These are phyloP conservation scores for Phaeosphaeria sp. DNA, from an alignment of 2,329 filamentous ascomycete species.

Conservation along the genomic window DNA sequence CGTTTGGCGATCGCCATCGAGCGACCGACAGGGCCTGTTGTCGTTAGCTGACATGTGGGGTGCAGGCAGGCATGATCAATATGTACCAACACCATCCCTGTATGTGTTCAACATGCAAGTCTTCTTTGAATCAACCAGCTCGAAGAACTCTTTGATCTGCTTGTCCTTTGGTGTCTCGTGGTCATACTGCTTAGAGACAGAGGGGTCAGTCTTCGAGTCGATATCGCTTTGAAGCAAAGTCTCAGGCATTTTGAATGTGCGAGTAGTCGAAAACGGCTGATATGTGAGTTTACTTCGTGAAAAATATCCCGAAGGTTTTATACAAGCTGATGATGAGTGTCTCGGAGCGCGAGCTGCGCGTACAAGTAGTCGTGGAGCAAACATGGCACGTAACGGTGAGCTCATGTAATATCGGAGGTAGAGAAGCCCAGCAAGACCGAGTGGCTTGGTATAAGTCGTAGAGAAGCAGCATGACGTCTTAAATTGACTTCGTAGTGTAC, in stretches of 20 bases:
- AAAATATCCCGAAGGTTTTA: conserved; percentile 8
- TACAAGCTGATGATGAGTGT: background rate
- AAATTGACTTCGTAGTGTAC: conserved; percentile 11
- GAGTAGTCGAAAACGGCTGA: conserved; percentile 26
- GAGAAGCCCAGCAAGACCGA: conserved; percentile 2
- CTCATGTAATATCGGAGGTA: conserved; percentile 8
- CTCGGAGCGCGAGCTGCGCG: conserved; percentile 11
- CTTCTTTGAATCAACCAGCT: conserved; percentile 54
- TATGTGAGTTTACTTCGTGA: background rate
- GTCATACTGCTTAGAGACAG: conserved; percentile 59
- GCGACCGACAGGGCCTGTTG: conserved; percentile 50
- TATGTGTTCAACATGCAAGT: conserved; percentile 53
- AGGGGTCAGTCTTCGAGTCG: conserved; percentile 53
- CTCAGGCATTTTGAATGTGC: conserved; percentile 53
- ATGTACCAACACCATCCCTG: conserved; percentile 48
- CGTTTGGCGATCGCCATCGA: conserved; percentile 64
- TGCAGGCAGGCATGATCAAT: conserved; percentile 1
- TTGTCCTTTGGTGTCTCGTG: conserved; percentile 50
- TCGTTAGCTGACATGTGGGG: conserved; percentile 1
- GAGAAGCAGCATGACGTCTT: conserved; percentile 28
- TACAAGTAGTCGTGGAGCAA: conserved; percentile 23
- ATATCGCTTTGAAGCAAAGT: conserved; percentile 49
- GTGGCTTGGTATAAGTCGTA: conserved; percentile 7
- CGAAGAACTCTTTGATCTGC: conserved; percentile 57
- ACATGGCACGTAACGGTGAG: conserved; percentile 30